A percentile compares a stretch with the other conserved stretches of the same genome.
phyloP scores from a whole-genome alignment of 192 early-diverging fungal species.

The Phlyctochytrium arcticum region DNA sequence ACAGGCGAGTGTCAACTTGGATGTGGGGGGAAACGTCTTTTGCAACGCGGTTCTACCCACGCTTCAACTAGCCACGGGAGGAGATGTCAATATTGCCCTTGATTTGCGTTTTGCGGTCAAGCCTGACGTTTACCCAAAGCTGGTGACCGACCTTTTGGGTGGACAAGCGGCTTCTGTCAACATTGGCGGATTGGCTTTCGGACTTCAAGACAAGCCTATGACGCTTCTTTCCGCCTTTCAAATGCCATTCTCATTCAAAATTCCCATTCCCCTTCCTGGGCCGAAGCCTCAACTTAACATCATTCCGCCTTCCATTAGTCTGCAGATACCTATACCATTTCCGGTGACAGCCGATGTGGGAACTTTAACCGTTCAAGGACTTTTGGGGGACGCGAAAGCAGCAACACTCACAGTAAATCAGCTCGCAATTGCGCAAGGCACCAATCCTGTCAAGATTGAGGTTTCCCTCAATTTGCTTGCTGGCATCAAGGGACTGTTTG shows the following conservation, averaged over 20 bases:
- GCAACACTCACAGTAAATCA: conserved; percentile 2
- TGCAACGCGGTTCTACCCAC: neutral
- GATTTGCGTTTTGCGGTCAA: conserved; percentile 12
- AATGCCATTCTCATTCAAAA: neutral
- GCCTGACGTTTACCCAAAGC: conserved; percentile 9
- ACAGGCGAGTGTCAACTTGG: conserved; percentile 1
- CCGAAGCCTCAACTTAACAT: conserved; percentile 2
- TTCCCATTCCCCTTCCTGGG: neutral
- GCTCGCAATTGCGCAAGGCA: neutral
- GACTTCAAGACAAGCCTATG: conserved; percentile 1
- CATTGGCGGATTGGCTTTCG: neutral
- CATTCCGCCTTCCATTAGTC: conserved; percentile 12
- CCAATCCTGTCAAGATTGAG: conserved; percentile 8
- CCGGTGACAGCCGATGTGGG: conserved; percentile 6
- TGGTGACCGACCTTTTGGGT: conserved; percentile 11
- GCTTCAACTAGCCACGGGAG: neutral
- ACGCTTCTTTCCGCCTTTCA: conserved; percentile 11
- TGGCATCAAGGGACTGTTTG: conserved; percentile 10
- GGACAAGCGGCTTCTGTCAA: neutral
- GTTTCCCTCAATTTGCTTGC: conserved; percentile 12
- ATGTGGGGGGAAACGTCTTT: neutral
- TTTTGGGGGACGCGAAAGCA: conserved; percentile 8
- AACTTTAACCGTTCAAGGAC: neutral
- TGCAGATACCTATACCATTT: neutral
- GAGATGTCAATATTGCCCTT: conserved; percentile 2